These are phyloP conservation scores for Fonsecaea monophora DNA, from an alignment of 2,329 filamentous ascomycete species.

Conservation along the genomic window DNA sequence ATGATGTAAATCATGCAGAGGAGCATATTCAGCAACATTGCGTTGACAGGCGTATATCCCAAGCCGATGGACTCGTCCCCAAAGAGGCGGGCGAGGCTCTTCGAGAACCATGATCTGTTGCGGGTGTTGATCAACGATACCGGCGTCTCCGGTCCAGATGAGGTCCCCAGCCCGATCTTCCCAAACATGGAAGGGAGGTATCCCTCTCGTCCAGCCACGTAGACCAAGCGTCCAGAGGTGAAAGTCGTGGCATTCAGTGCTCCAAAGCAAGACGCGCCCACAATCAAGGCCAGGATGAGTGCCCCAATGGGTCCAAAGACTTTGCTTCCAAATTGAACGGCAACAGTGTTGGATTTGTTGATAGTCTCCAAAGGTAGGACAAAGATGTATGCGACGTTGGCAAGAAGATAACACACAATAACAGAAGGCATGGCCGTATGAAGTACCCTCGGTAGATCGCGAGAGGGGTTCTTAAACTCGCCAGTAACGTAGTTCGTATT, in stretches of 20 bases:
- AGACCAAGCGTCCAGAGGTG: slow-evolving; percentile 88
- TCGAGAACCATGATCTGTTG: slow-evolving; percentile 62
- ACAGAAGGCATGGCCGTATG: slow-evolving; percentile 96
- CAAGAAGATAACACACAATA: slow-evolving; percentile 86
- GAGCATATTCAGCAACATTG: slow-evolving; percentile 78
- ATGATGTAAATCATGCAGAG: slow-evolving; percentile 79
- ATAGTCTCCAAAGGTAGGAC: slow-evolving; percentile 82
- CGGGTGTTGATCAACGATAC: slow-evolving; percentile 48
- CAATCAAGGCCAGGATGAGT: slow-evolving; percentile 83
- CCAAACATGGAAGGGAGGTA: slow-evolving; percentile 87
- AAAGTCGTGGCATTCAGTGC: slow-evolving; percentile 94
- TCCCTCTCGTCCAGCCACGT: slow-evolving; percentile 92
- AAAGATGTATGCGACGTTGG: slow-evolving; percentile 92
- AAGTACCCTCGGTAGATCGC: slow-evolving; percentile 91
- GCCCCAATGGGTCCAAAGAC: slow-evolving; percentile 87
- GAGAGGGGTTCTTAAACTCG: slow-evolving; percentile 89
- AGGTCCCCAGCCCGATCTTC: slow-evolving; percentile 72
- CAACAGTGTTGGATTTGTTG: slow-evolving; percentile 91
- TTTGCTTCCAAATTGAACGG: slow-evolving; percentile 87
- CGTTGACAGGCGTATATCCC: slow-evolving; percentile 93
- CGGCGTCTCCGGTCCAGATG: slow-evolving; percentile 36
- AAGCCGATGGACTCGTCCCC: slow-evolving; percentile 80
- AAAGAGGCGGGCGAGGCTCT: slow-evolving; percentile 66
- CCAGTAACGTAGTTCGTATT: slow-evolving; percentile 98
- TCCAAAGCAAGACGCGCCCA: slow-evolving; percentile 90